Percentiles rank a stretch among this genome's conserved stretches.
Conservation (phyloP, 2,329 filamentous ascomycete genomes). For the Triangularia verruculosa region DNA sequence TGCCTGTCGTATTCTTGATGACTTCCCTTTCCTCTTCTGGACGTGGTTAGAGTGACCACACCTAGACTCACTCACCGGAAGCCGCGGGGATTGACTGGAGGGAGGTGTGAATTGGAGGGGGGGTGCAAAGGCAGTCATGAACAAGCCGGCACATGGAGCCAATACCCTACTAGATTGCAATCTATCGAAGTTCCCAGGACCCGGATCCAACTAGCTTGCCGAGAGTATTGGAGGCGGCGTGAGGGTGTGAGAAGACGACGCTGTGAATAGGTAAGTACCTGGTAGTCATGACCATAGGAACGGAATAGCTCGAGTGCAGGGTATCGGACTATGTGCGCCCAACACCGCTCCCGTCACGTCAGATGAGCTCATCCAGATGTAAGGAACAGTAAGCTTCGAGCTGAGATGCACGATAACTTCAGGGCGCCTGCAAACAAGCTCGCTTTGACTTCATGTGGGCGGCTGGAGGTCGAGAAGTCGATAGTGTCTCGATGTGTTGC, state of each 20-base stretch:
- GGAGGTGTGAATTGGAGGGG: neutral
- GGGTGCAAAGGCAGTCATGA: neutral
- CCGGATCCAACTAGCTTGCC: neutral
- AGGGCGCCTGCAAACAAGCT: conserved; percentile 1
- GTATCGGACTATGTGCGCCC: neutral
- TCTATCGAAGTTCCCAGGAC: conserved; percentile 7
- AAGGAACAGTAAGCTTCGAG: neutral
- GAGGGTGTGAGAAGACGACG: conserved; percentile 10
- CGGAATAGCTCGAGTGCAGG: neutral
- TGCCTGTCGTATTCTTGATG: neutral
- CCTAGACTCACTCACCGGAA: neutral
- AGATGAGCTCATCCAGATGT: neutral
- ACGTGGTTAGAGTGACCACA: neutral
- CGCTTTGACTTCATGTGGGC: conserved; percentile 4
- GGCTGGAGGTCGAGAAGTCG: conserved; percentile 15
- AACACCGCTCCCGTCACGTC: neutral
- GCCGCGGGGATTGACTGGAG: neutral
- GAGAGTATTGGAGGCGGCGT: neutral
- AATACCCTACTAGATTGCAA: neutral
- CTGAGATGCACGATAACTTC: neutral
- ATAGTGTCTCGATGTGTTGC: conserved; percentile 22
- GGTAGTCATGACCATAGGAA: neutral
- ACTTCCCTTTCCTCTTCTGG: neutral
- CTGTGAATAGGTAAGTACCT: neutral
- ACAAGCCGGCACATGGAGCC: neutral